Base-by-base conservation (phyloP, 2,329 filamentous ascomycete species). In the Cercospora sp. region DNA sequence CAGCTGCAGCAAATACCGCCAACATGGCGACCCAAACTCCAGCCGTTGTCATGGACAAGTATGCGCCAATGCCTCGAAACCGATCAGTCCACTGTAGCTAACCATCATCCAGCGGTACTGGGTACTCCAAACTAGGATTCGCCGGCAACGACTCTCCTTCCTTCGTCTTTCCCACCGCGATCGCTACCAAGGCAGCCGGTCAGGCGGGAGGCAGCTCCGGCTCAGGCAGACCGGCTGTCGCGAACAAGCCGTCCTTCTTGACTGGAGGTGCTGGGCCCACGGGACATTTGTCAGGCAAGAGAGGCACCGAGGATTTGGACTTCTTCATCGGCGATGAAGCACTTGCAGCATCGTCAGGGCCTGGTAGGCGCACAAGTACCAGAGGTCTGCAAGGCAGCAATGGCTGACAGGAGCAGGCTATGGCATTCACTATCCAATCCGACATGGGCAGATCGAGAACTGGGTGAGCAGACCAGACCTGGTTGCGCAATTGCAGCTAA, bases 21-120 rank as follows among this genome's bases (percentile, higher is more conserved):
- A 85, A 80, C 77, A 99, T 99, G 95, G 94, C 95, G 80, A 91
- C 91, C 85, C 94, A 98, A 89, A 98, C 95, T 81, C 95, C 95
- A 78, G 95, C 95, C 92, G 95, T 99, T 97, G 95, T 99, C 93
- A 99, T 99, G 94, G 95, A 99, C 95, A 99, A 99, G 95, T 97
- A 90, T 67, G 73, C 65, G 49, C 64, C 53, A 63, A 65, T 59
- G 59, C 58, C 62, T 45, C 40, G 28, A 30, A 59, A 51, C 26
- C 16, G 32, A 7, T 21, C 26, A 60, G 30, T 13, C 65, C 24
- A 57, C 7, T 51, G 72, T 67, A 72, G 74, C 76, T 71, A 77
- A 72, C 61, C 21, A 51, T 37, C 45, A 70, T 26, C 34, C 82
- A 99, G 95, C 91, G 95, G 95, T 86, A 99, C 95, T 85, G 95